Evolutionary conservation across 2,329 filamentous ascomycete genomes (phyloP).

Genomic region (Zymoseptoria pseudotritici): DNA sequence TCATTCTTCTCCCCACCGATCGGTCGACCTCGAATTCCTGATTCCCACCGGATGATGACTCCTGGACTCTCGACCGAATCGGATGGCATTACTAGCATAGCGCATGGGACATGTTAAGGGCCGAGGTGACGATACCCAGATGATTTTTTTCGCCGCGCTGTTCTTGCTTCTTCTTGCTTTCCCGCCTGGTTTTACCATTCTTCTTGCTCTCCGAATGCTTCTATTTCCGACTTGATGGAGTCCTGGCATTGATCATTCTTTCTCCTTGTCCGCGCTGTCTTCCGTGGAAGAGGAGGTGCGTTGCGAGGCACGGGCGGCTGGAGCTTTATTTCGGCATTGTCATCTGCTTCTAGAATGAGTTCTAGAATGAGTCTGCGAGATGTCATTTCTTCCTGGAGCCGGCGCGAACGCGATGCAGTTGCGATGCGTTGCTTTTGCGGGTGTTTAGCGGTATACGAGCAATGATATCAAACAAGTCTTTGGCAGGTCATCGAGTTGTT

Average conservation of each 20-base stretch:
- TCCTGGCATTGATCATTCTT: background rate
- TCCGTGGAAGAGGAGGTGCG: background rate
- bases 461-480: background rate
- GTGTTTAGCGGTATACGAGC: background rate
- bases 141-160: conserved; percentile 7
- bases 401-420: background rate
- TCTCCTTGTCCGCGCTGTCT: background rate
- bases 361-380: background rate
- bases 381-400: background rate
- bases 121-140: conserved; percentile 17
- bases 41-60: background rate
- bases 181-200: background rate
- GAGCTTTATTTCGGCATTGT: background rate
- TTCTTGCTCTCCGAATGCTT: background rate
- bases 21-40: background rate
- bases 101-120: conserved; percentile 6
- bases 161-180: background rate
- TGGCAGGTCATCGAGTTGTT: background rate
- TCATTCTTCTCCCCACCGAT: background rate
- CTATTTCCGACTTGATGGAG: too few species aligned
- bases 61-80: background rate
- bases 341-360: background rate
- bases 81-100: conserved; percentile 16
- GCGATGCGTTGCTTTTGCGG: background rate
- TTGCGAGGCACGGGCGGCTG: background rate